Conservation (phyloP, 345 rosid genomes). For the Murraya paniculata region DNA sequence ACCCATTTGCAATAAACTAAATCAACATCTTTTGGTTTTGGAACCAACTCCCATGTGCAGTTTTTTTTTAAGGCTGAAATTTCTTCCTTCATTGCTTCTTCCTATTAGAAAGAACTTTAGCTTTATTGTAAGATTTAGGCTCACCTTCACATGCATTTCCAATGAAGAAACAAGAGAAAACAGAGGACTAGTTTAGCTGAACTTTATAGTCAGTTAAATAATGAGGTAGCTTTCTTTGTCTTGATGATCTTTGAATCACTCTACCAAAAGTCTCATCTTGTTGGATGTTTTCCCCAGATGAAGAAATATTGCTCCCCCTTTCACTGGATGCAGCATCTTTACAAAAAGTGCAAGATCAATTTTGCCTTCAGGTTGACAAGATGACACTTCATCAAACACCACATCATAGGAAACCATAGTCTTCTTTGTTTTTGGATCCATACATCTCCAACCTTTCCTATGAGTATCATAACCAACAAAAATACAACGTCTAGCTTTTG, state of each 20-base stretch:
- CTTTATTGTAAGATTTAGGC: not conserved
- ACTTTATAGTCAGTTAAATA: not conserved
- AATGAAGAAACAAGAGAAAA: not conserved
- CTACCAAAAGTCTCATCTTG: not conserved
- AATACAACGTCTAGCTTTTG: constrained; percentile 12
- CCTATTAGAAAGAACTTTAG: not conserved
- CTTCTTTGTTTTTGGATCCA: constrained; percentile 21
- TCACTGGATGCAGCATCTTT: not conserved
- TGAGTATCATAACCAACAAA: constrained; percentile 20
- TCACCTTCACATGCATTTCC: not conserved
- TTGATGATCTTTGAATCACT: not conserved
- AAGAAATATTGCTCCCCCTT: not conserved
- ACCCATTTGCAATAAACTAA: constrained; percentile 4
- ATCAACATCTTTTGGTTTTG: not conserved
- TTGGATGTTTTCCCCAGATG: not conserved
- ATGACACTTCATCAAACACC: constrained; percentile 23
- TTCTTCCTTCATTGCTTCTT: not conserved
- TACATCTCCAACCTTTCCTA: constrained; percentile 17
- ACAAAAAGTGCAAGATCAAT: not conserved
- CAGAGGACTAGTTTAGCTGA: not conserved
- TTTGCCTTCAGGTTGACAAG: not conserved
- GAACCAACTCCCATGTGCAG: not conserved
- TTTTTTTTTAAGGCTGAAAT: not conserved
- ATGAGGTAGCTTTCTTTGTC: not conserved
- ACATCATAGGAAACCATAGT: constrained; percentile 6